Evolutionary conservation across 2,329 filamentous ascomycete species (phyloP), one percentile per base, ranked within the genome.

Genomic region (Rhinocladiella similis): DNA sequence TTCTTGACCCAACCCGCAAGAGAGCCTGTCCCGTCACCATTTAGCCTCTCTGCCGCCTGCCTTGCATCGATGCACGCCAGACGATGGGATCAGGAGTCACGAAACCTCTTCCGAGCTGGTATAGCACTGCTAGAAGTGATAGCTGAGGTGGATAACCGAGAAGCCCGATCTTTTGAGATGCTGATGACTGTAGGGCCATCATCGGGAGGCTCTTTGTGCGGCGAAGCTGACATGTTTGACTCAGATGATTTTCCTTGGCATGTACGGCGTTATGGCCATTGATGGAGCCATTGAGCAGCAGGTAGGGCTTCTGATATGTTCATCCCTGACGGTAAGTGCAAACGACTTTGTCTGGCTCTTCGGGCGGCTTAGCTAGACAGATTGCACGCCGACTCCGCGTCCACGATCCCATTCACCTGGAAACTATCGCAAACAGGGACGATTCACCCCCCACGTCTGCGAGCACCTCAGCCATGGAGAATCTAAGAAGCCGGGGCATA

Each of bases 131-230:
- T 47, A 47, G 16, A 27, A 4, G 53, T 56, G n/a, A 48, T 56
- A 19, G 19, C 50, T 20, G 53, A 56, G 27, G 53, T 56, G 14
- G 53, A 56, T 35, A 56, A 56, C 25, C 47, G 53, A 14, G 53
- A 56, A 50, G 33, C 53, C 14, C 53, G 53, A n/a, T n/a, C 33
- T 18, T 29, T 51, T 6, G 53, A 56, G 36, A 39, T 47, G 12
- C 14, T 56, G 5, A 39, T 56, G 16, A 20, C 53, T 22, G 53
- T 54, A 42, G 20, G 52, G n/a, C n/a, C n/a, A n/a, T n/a, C n/a
- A 29, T 1, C 39, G 16, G 19, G 4, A n/a, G 5, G 7, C 12
- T 33, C 3, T 27, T 6, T 19, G 18, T 10, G n/a, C 9, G 41
- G 18, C n/a, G 20, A 14, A 18, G 39, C 16, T 18, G 22, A 13